Conservation (phyloP, 2,329 filamentous ascomycete species). For the Fusarium sp. region DNA sequence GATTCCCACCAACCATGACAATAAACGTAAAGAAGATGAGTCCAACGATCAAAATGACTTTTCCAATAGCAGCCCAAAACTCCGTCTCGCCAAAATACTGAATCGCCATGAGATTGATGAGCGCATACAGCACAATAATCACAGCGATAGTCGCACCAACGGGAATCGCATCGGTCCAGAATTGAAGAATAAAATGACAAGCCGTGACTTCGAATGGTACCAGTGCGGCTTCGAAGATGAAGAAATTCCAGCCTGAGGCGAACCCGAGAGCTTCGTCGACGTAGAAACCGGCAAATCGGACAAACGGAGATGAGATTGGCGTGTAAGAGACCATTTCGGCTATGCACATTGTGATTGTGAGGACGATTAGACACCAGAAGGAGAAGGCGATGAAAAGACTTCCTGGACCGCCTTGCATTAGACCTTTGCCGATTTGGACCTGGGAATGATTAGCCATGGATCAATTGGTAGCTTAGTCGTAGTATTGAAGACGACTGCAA, state of each 20-base stretch:
- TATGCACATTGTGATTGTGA: slow-evolving; percentile 69
- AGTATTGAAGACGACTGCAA: neutral
- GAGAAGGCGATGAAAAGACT: slow-evolving; percentile 68
- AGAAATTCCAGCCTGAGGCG: slow-evolving; percentile 79
- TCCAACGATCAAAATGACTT: slow-evolving; percentile 76
- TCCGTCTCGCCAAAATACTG: slow-evolving; percentile 81
- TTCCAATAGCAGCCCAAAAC: slow-evolving; percentile 78
- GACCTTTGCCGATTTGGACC: slow-evolving; percentile 65
- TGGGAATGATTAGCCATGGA: slow-evolving; percentile 28
- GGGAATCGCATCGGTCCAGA: slow-evolving; percentile 69
- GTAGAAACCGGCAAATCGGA: slow-evolving; percentile 78
- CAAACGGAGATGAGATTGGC: slow-evolving; percentile 81
- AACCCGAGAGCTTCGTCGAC: slow-evolving; percentile 81
- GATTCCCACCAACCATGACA: slow-evolving; percentile 85
- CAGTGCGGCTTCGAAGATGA: slow-evolving; percentile 73
- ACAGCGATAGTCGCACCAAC: slow-evolving; percentile 70
- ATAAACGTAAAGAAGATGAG: slow-evolving; percentile 83
- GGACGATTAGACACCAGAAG: slow-evolving; percentile 70
- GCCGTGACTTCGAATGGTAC: slow-evolving; percentile 76
- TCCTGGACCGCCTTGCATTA: slow-evolving; percentile 68
- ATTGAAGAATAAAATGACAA: slow-evolving; percentile 70
- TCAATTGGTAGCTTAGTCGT: neutral
- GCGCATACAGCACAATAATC: slow-evolving; percentile 54
- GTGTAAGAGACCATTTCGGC: slow-evolving; percentile 82
- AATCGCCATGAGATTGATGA: slow-evolving; percentile 78